Base-by-base conservation (phyloP, 192 early-diverging fungal genomes). In the Gigaspora rosea region DNA sequence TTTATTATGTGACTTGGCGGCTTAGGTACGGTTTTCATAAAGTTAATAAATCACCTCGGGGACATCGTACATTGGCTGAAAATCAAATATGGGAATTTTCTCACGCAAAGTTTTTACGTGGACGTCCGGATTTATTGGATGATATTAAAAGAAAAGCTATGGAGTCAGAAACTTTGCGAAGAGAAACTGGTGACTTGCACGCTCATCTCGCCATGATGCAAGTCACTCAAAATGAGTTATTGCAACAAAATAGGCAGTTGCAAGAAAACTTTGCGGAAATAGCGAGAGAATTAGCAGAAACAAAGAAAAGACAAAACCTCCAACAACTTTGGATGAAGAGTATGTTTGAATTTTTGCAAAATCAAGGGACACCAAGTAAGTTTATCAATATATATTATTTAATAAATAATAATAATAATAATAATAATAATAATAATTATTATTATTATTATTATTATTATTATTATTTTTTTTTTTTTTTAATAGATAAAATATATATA, bases 21-120 rank as follows among this genome's bases (percentile, higher is more conserved):
- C 41, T 54, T 72, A 88, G 86, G 85, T 92, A 94, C 79, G 92
- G 93, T 57, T 96, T 96, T 79, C 94, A 95, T 85, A 96, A 96
- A 81, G 90, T 95, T 22, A 96, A 95, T 88, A 95, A 95, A 79
- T 94, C 92, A 70, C 92, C 94, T 47, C 85, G 94, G 61, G 92
- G 94, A 7, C 91, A 93, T 78, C 87, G 94, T 57, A 94, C 93
- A 12, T 80, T 92, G 75, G 93, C 91, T 32, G 94, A 95, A 80
- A 94, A 95, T 84, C 94, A 95, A 80, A 93, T 95, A 79, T 95
- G 94, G 94, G 93, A 94, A 82, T 95, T 95, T 74, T 93, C 90
- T 61, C 94, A 95, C 71, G 87, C 89, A 81, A 94, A 93, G 63
- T 95, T 94, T 70, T 82, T 92, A 64, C 86, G 93, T 72, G 91